Conservation (phyloP, 73 alveolate genomes). For the Paramecium primaurelia region DNA sequence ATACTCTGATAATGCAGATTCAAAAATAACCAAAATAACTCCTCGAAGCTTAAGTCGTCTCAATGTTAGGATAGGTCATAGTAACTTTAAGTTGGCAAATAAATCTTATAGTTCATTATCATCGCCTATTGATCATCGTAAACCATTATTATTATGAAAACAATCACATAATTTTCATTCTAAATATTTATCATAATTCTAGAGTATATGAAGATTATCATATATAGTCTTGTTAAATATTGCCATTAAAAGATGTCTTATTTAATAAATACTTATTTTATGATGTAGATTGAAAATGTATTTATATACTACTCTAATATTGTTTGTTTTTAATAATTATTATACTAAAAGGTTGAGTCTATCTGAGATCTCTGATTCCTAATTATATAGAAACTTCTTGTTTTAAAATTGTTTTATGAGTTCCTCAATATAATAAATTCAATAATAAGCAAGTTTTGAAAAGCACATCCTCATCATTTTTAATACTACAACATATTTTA, state of each 20-base stretch:
- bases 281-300: not conserved
- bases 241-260: not conserved
- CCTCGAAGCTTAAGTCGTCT: constrained; percentile 5
- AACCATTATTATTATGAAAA: not conserved
- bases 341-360: not conserved
- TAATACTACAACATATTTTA: no score
- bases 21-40: not conserved
- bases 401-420: no score
- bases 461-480: no score
- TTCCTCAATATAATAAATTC: no score
- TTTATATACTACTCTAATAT: no score
- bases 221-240: not conserved
- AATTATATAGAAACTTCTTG: not conserved
- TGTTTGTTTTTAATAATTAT: not conserved
- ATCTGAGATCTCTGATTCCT: not conserved
- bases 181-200: not conserved
- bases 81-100: constrained; percentile 4
- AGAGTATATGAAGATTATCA: not conserved
- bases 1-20: not conserved
- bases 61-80: not conserved
- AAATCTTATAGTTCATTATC: not conserved
- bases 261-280: not conserved
- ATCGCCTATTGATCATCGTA: constrained; percentile 1
- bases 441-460: no score
- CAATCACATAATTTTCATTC: not conserved